These are phyloP conservation scores for Pseudoscleropodium purum DNA, from an alignment of 225 moss, liverwort and hornwort species.

Conservation along the genomic window DNA sequence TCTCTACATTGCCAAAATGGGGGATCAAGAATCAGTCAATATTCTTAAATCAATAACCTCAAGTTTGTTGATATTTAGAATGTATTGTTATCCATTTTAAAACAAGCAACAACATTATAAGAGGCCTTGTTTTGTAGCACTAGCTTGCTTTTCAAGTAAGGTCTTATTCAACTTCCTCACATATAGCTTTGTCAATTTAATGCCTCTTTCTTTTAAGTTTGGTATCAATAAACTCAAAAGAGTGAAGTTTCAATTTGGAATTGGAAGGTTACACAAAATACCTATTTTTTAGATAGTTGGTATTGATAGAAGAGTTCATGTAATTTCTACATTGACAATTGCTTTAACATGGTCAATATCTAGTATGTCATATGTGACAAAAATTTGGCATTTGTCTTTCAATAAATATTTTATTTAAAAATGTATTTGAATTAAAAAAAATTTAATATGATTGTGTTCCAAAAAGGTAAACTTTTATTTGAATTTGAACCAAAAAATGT, in stretches of 20 bases:
- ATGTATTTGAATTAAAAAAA: background rate
- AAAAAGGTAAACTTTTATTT: background rate
- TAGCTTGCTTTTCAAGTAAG: background rate
- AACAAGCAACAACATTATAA: fast-evolving
- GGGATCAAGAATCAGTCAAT: fast-evolving
- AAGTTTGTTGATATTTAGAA: background rate
- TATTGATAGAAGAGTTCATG: background rate
- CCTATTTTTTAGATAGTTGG: background rate
- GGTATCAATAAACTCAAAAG: background rate
- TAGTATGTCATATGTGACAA: background rate
- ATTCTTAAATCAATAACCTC: background rate
- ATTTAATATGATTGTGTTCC: no score
- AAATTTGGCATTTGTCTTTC: background rate
- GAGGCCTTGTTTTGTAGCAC: background rate
- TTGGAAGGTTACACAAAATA: background rate
- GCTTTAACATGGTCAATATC: background rate
- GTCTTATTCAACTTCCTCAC: fast-evolving
- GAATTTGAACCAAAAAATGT: background rate
- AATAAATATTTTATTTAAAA: background rate
- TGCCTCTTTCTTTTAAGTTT: fast-evolving
- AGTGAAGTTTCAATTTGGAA: background rate
- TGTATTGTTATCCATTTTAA: background rate
- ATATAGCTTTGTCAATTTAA: background rate
- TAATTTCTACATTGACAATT: background rate
- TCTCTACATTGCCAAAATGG: no score